Base-by-base conservation (phyloP, 2,329 filamentous ascomycete species). In the Talaromyces funiculosus region DNA sequence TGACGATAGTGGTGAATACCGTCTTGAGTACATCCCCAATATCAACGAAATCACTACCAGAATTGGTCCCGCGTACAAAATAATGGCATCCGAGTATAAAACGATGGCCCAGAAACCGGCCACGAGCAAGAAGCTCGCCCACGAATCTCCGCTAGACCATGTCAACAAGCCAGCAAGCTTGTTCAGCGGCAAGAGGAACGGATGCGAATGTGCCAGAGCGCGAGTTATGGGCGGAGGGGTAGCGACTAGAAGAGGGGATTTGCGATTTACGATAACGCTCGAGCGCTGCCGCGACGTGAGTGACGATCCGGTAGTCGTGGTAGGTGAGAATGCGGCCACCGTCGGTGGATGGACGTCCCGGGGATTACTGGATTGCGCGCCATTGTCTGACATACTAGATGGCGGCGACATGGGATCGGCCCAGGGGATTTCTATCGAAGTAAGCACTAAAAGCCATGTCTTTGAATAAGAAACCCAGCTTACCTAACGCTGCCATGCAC, bases 191-290 rank as follows among this genome's bases (percentile, higher is more conserved):
- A 96, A 80, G 7, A 99, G 81, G 72, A 97, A 97, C 0, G 94
- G 92, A 72, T 99, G 93, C 64, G 92, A 96, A 73, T 97, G 97
- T 65, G 93, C 93, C 62, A 99, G 82, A 14, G 93, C 92, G 67
- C 94, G 86, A 2, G 94, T 99, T 72, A 99, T 88, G 72, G 96
- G 90, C 1, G 94, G 94, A 45, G 94, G 94, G 9, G 94, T 99
- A 16, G 93, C 92, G 62, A 96, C 87, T 18, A 99, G 83, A 49
- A 99, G 78, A 10, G 94, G 94, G 16, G 91, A 96, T 77, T 97
- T 99, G 74, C 96, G 93, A 75, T 97, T 92, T 20, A 99, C 92
- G 67, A 97, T 86, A 67, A 99, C 92, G 61, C 91, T 95, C 18
- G 91, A 95, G 49, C 90, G 86, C 64, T 93, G 89, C 70, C 90